Conservation (phyloP, 371 early-diverging fungal genomes). For the Mortierella sp. region DNA sequence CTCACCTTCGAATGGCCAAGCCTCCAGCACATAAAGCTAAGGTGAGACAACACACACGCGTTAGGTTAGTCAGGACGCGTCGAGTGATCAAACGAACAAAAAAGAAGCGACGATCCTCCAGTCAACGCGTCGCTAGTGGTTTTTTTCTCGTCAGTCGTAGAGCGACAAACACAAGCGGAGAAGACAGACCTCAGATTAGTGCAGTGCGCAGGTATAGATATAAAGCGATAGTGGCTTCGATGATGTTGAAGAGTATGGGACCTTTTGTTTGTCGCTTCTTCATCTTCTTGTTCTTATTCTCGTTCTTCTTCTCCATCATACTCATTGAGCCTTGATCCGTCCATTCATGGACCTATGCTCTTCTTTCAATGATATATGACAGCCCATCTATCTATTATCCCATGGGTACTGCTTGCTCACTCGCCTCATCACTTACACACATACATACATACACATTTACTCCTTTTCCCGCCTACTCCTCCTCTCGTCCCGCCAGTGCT, state of each 20-base stretch:
- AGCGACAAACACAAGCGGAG: background rate
- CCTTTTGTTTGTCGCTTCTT: no score
- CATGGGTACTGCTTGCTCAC: background rate
- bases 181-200: background rate
- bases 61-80: background rate
- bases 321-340: no score
- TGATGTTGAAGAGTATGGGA: no score
- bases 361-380: background rate
- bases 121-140: background rate
- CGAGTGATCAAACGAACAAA: background rate
- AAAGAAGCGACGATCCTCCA: background rate
- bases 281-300: no score
- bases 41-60: background rate
- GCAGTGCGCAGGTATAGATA: background rate
- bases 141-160: background rate
- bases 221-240: no score
- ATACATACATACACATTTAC: background rate
- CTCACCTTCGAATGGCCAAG: background rate
- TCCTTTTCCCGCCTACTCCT: slow-evolving; percentile 11
- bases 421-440: background rate
- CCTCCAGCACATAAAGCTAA: background rate
- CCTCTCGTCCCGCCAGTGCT: background rate
- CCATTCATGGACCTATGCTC: background rate
- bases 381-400: background rate
- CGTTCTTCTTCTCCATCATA: no score